Conservation (phyloP, 208 protist species). For the Tritrichomonas foetus region DNA sequence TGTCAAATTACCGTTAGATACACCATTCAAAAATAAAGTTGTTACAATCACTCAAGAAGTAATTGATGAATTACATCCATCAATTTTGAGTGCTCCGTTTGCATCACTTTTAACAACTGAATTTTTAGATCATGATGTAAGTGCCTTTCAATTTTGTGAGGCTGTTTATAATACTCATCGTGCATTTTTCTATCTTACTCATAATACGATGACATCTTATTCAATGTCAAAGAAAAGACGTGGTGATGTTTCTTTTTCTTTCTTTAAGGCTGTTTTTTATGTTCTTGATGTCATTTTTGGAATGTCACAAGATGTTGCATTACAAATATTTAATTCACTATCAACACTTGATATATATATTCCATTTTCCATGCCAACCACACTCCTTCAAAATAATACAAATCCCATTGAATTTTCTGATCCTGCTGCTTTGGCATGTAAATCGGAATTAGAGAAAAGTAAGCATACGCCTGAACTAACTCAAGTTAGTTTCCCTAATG, state of each 20-base stretch:
- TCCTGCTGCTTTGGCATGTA: too few species aligned
- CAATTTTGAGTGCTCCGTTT: background rate
- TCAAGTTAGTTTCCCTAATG: background rate
- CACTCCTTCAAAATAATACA: background rate
- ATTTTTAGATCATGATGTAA: background rate
- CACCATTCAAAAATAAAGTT: background rate
- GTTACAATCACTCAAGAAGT: background rate
- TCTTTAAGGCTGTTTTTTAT: background rate
- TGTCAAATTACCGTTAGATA: background rate
- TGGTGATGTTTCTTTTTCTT: constrained; percentile 24
- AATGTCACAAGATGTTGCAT: background rate
- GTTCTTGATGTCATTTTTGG: background rate
- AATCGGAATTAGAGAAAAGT: background rate
- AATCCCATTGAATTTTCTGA: background rate
- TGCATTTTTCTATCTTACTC: constrained; percentile 14
- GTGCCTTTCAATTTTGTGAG: background rate
- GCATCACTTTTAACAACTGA: background rate
- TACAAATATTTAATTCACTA: background rate
- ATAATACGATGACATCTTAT: background rate
- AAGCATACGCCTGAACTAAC: background rate
- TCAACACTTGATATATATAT: background rate
- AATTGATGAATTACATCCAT: background rate
- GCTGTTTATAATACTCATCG: background rate
- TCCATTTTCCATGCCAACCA: background rate
- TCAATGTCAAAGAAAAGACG: background rate